These are phyloP conservation scores for Nakaseomyces delphensis DNA, from an alignment of 1,139 yeast species.

Conservation along the genomic window DNA sequence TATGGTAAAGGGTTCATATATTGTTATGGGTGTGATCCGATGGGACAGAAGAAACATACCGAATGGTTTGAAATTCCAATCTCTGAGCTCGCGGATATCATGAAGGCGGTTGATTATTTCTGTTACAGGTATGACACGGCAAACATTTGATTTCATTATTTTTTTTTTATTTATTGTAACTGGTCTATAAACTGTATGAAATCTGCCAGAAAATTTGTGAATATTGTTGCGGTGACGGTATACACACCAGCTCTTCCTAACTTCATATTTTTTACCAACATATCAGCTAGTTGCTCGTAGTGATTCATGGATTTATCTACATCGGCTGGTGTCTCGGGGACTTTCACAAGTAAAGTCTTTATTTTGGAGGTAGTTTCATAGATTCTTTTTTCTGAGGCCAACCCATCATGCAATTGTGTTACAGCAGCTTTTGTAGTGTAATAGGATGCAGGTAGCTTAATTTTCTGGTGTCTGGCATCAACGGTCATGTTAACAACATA, in stretches of 20 bases:
- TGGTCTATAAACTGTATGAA: constrained; percentile 4
- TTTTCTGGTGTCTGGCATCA: constrained; percentile 11
- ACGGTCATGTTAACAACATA: constrained; percentile 16
- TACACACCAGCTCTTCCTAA: constrained; percentile 9
- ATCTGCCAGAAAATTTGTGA: constrained; percentile 1
- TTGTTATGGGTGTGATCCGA: constrained; percentile 26
- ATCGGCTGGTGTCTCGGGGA: constrained; percentile 8
- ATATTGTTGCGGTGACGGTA: not conserved
- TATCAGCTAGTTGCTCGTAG: constrained; percentile 4
- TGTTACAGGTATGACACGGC: constrained; percentile 13
- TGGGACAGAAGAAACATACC: constrained; percentile 20
- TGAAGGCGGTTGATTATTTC: constrained; percentile 19
- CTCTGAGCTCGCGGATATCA: constrained; percentile 18
- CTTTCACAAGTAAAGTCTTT: constrained; percentile 8
- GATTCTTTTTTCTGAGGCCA: constrained; percentile 18
- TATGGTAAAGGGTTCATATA: constrained; percentile 26
- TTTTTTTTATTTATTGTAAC: not conserved
- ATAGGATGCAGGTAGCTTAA: constrained; percentile 12
- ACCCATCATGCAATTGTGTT: constrained; percentile 23
- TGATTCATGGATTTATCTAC: constrained; percentile 10
- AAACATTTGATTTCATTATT: constrained; percentile 4
- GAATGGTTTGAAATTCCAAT: constrained; percentile 30
- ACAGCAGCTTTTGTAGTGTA: constrained; percentile 21
- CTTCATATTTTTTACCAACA: constrained; percentile 6
- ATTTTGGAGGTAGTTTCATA: constrained; percentile 7